phyloP scores from a whole-genome alignment of 306 rosid genomes.

The Carpinus viminea region DNA sequence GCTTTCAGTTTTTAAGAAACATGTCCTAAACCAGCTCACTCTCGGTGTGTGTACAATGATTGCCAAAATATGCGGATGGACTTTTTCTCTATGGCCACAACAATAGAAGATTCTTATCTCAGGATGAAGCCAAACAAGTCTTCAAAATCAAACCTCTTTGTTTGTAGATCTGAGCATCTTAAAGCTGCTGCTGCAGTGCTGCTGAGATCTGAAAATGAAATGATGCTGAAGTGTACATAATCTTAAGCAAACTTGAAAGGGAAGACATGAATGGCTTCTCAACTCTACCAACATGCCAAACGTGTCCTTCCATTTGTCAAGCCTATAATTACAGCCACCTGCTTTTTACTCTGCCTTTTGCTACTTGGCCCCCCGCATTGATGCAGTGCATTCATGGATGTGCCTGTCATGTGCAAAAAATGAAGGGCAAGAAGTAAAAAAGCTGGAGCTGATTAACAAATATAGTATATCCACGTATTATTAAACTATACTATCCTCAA shows the following conservation, averaged over 20 bases:
- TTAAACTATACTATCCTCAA: too few species aligned
- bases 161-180: neutral
- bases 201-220: neutral
- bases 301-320: slow-evolving; percentile 1
- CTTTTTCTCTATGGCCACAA: neutral
- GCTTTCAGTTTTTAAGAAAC: too few species aligned
- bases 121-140: neutral
- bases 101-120: neutral
- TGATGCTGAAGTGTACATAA: neutral
- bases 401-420: neutral
- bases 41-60: neutral
- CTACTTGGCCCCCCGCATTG: neutral
- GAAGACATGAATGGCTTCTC: neutral
- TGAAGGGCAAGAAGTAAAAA: neutral
- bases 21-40: neutral
- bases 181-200: neutral
- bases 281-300: neutral
- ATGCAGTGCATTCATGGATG: neutral
- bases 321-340: neutral
- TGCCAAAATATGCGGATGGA: neutral
- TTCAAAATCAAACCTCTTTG: neutral
- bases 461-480: neutral
- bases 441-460: neutral
- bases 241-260: neutral
- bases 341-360: neutral